These are phyloP conservation scores for Fusarium nodosum DNA, from an alignment of 2,329 filamentous ascomycete genomes.

Conservation along the genomic window DNA sequence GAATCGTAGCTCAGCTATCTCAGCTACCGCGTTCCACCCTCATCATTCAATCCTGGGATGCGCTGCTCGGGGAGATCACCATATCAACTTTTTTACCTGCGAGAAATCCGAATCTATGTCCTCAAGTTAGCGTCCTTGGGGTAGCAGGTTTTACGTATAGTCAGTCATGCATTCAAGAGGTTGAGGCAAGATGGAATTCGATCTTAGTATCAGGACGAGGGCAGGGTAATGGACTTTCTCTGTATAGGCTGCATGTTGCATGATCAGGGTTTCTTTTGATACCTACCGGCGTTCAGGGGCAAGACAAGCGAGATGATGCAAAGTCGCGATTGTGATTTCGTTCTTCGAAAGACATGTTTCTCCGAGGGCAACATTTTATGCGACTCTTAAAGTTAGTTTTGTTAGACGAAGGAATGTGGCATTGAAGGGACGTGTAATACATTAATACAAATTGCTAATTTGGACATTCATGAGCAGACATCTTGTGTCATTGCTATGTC, in stretches of 20 bases:
- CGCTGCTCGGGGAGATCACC: slow-evolving; percentile 86
- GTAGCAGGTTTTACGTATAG: slow-evolving; percentile 34
- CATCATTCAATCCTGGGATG: slow-evolving; percentile 93
- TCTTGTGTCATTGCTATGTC: neutral
- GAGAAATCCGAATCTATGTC: slow-evolving; percentile 61
- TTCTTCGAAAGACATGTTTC: slow-evolving; percentile 30
- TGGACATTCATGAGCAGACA: neutral
- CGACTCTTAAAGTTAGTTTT: slow-evolving; percentile 14
- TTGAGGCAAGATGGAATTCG: slow-evolving; percentile 12
- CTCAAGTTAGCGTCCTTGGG: slow-evolving; percentile 50
- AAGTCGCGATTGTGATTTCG: slow-evolving; percentile 21
- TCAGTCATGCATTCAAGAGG: slow-evolving; percentile 12
- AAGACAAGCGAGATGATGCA: slow-evolving; percentile 42
- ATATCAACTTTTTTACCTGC: slow-evolving; percentile 90
- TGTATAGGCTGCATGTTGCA: slow-evolving; percentile 47
- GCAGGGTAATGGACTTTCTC: slow-evolving; percentile 26
- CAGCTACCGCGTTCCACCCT: slow-evolving; percentile 93
- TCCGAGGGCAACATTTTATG: slow-evolving; percentile 12
- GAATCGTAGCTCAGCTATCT: slow-evolving; percentile 84
- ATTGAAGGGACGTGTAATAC: slow-evolving; percentile 36
- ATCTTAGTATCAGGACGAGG: slow-evolving; percentile 16
- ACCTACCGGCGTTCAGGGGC: slow-evolving; percentile 44
- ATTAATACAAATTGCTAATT: slow-evolving; percentile 36
- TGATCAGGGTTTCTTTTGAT: slow-evolving; percentile 42
- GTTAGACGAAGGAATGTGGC: slow-evolving; percentile 27